Conservation (phyloP, 306 rosid genomes). For the Citrullus amarus region DNA sequence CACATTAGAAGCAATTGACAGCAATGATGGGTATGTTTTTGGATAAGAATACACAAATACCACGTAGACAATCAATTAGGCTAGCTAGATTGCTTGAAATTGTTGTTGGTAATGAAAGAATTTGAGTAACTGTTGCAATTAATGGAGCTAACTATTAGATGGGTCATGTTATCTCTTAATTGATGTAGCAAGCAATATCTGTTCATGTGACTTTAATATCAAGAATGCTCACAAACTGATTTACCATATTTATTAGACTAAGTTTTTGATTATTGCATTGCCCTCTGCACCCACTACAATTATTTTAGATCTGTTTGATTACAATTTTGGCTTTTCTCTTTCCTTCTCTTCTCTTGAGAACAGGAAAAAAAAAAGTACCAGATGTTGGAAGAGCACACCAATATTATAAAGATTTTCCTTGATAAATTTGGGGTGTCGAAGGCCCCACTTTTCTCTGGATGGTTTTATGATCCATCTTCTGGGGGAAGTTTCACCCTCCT, state of each 20-base stretch:
- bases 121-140: slow-evolving; percentile 11
- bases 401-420: neutral
- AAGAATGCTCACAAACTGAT: slow-evolving; percentile 4
- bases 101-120: slow-evolving; percentile 11
- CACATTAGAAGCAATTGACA: slow-evolving; percentile 24
- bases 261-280: slow-evolving; percentile 6
- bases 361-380: neutral
- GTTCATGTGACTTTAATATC: slow-evolving; percentile 6
- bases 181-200: slow-evolving; percentile 11
- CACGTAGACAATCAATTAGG: slow-evolving; percentile 12
- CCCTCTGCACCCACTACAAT: neutral
- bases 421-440: neutral
- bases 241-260: neutral
- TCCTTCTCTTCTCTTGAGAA: neutral
- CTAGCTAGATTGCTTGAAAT: slow-evolving; percentile 10
- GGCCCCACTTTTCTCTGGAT: neutral
- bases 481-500: neutral
- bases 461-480: neutral
- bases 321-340: neutral
- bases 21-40: slow-evolving; percentile 22
- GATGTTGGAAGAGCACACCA: neutral
- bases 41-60: slow-evolving; percentile 19
- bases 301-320: slow-evolving; percentile 7
- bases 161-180: slow-evolving; percentile 10
- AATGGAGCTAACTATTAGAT: slow-evolving; percentile 10